Evolutionary conservation across 345 rosid species (phyloP), one percentile per base, ranked within the genome.

Genomic region (Eucalyptus curtisii): DNA sequence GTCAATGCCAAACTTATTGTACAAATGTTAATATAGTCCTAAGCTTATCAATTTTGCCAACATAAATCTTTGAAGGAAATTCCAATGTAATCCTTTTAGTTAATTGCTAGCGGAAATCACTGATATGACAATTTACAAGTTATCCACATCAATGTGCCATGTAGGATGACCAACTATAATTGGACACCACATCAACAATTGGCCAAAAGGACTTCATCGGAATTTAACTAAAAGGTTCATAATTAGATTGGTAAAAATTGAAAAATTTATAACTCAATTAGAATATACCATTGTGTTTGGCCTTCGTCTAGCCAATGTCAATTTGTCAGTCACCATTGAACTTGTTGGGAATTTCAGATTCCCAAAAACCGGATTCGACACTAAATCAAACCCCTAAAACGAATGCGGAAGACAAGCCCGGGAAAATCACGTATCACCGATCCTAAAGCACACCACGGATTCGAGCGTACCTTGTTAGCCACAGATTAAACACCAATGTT

Each of bases 31-130:
- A 68, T 68, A 16, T 33, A 68, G 24, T 68, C 20, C 3, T 68
- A 68, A 4, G 4, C 20, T 31, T 31, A n/a, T 31, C 7, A 8
- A 15, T 15, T 31, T 31, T 68, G 80, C 12, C 12, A 31, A 68
- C 0, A 1, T 31, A 68, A 33, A 68, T 5, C 19, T 31, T 8
- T 68, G 11, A 68, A 9, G 0, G 11, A 68, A 68, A 68, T 31
- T 68, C 20, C 1, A 31, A 31, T 68, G 13, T 33, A 68, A 14
- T 66, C 10, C 0, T 66, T n/a, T 66, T 8, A 20, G 12, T 7
- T 0, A 68, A 31, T 68, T 68, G 5, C 24, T 19, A 31, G 5
- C 0, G 1, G 3, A 31, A 68, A 68, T 16, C 20, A 5, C 0
- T 31, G 2, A 66, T 0, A 7, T 68, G 42, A 2, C 44, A 68